A percentile compares a stretch with the other conserved stretches of the same genome.
Evolutionary conservation across 2,329 filamentous ascomycete genomes (phyloP).

Genomic region (Herpotrichia juniperi): DNA sequence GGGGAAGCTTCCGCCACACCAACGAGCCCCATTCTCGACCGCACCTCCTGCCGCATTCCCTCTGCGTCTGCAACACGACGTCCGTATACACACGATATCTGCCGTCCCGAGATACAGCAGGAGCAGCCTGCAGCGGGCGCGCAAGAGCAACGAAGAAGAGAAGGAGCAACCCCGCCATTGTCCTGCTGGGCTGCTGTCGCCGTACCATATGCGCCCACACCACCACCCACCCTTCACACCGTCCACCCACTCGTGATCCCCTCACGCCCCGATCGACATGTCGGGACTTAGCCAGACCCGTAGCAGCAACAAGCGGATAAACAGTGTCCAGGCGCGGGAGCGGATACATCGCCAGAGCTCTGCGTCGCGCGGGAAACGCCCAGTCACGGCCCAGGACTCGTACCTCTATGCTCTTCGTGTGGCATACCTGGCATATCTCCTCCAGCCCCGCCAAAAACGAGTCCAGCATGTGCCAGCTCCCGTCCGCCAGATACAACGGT

Average conservation of each 20-base stretch:
- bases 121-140: constrained; percentile 1
- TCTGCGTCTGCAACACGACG: background rate
- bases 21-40: constrained; percentile 24
- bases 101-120: background rate
- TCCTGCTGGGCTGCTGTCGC: constrained; percentile 7
- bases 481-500: constrained; percentile 68
- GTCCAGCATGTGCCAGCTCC: constrained; percentile 77
- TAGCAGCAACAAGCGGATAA: constrained; percentile 46
- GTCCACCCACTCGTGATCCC: constrained; percentile 14
- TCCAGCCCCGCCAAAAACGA: constrained; percentile 87
- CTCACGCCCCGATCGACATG: constrained; percentile 28
- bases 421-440: constrained; percentile 89
- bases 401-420: constrained; percentile 90
- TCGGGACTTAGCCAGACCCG: constrained; percentile 28
- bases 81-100: background rate
- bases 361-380: constrained; percentile 40
- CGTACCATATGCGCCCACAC: constrained; percentile 6
- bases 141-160: constrained; percentile 12
- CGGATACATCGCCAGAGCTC: constrained; percentile 46
- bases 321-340: constrained; percentile 50
- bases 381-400: constrained; percentile 71
- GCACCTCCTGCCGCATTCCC: constrained; percentile 8
- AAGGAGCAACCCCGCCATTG: constrained; percentile 25
- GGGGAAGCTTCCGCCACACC: constrained; percentile 37
- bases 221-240: background rate